Conservation (phyloP, 2,329 filamentous ascomycete genomes). For the Venturia carpophila region DNA sequence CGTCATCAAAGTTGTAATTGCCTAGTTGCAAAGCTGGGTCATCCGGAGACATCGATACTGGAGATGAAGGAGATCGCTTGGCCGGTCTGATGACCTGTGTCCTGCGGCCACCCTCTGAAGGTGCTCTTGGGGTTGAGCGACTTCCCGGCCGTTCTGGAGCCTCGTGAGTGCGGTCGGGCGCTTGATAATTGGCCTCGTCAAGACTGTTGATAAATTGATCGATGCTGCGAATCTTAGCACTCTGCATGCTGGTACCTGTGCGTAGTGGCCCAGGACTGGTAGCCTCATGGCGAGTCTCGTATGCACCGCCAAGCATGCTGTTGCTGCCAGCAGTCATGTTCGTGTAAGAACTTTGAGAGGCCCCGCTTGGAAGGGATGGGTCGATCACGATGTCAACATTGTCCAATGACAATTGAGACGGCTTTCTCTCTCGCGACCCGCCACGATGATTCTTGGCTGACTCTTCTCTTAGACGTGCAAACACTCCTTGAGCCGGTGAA, state of each 20-base stretch:
- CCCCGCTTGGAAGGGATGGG: conserved; percentile 21
- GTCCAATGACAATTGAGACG: conserved; percentile 53
- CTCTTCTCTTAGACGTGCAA: conserved; percentile 54
- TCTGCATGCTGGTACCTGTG: conserved; percentile 27
- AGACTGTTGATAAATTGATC: conserved; percentile 83
- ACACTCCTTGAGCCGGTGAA: conserved; percentile 31
- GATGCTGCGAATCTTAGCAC: conserved; percentile 56
- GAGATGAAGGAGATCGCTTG: conserved; percentile 85
- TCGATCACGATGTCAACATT: conserved; percentile 37
- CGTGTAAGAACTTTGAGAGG: conserved; percentile 42
- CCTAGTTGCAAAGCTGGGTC: conserved; percentile 49
- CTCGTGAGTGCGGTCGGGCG: conserved; percentile 40
- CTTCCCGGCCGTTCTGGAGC: conserved; percentile 46
- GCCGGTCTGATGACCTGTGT: conserved; percentile 63
- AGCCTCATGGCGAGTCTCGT: conserved; percentile 23
- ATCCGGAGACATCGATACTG: conserved; percentile 88
- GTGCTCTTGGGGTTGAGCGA: conserved; percentile 41
- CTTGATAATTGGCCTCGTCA: conserved; percentile 63
- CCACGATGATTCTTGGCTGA: conserved; percentile 58
- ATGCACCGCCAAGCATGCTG: conserved; percentile 7
- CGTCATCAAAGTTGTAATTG: conserved; percentile 34
- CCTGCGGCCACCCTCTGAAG: conserved; percentile 61
- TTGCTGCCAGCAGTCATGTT: conserved; percentile 26
- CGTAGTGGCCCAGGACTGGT: conserved; percentile 31
- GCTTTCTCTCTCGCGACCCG: conserved; percentile 70